Percentiles rank a stretch among this genome's conserved stretches.
phyloP scores from a whole-genome alignment of 75 land plant genomes.

The Picea sitchensis region DNA sequence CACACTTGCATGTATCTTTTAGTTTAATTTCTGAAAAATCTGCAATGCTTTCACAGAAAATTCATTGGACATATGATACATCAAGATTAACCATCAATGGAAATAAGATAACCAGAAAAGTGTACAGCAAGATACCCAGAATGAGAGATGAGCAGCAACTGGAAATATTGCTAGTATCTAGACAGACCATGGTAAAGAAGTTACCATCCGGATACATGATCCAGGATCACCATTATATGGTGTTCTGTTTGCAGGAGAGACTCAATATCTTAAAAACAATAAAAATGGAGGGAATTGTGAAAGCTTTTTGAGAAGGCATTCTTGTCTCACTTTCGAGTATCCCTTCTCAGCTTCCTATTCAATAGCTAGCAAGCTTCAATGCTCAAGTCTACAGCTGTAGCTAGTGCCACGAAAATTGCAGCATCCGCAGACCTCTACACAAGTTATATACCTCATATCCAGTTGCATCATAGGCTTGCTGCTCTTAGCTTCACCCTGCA shows the following conservation, averaged over 20 bases:
- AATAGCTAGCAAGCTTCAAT: slow-evolving; percentile 69
- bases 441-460: slow-evolving; percentile 58
- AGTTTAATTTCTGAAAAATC: too few relatives aligned
- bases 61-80: not conserved
- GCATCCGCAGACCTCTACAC: slow-evolving; percentile 64
- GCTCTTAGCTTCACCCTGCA: slow-evolving; percentile 49
- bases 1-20: too few relatives aligned
- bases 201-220: not conserved
- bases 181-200: not conserved
- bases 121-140: not conserved
- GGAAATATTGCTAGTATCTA: not conserved
- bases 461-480: slow-evolving; percentile 55
- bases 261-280: not conserved
- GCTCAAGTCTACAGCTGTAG: slow-evolving; percentile 69
- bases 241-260: not conserved
- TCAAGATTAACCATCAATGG: not conserved
- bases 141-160: not conserved
- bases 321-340: not conserved
- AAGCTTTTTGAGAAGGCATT: not conserved
- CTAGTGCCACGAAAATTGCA: slow-evolving; percentile 58
- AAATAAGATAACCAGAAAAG: not conserved
- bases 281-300: not conserved
- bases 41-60: not conserved
- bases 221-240: not conserved
- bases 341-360: slow-evolving; percentile 36